Base-by-base conservation (phyloP, 2,329 filamentous ascomycete genomes). In the Corinectria fuckeliana region DNA sequence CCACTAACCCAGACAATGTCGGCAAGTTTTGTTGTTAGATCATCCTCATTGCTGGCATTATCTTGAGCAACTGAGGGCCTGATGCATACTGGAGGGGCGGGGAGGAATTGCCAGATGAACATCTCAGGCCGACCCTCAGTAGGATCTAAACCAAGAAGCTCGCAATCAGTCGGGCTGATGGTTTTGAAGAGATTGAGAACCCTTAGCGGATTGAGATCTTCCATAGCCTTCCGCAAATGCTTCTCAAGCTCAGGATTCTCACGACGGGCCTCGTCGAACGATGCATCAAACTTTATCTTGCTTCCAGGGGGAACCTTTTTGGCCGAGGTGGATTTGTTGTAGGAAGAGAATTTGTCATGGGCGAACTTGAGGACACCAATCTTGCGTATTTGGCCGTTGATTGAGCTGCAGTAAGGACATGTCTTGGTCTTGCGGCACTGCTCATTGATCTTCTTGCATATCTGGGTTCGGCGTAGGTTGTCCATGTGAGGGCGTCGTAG, bases 91-190 rank as follows among this genome's bases (percentile, higher is more conserved):
- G 95, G 95, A 1, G 95, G 94, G 1, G 94, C 94, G 1, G 95
- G 95, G 32, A 99, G 84, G 71, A 93, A 96, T 72, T 97, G 93
- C 95, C 95, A 99, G 42, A 99, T 87, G 75, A 98, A 96, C 88
- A 96, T 96, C 74, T 99, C 95, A 0, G 95, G 95, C 16, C 93
- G 86, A 10, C 92, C 92, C 69, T 97, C 93, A 13, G 86, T 83
- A 1, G 93, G 91, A 70, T 97, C 89, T 69, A 99, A 86, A 4
- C 94, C 94, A 1, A 99, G 82, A 20, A 99, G 82, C 75, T 98
- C 93, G 74, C 94, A 97, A 74, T 99, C 95, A 7, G 87, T 86
- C 2, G 91, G 86, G 11, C 88, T 89, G 56, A 99, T 92, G 71
- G 90, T 88, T 75, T 93, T 93, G 80, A 99, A 97, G 28, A 99